Conservation (phyloP, 108 stramenopile genomes). For the Pseudonitzschia multiseries region DNA sequence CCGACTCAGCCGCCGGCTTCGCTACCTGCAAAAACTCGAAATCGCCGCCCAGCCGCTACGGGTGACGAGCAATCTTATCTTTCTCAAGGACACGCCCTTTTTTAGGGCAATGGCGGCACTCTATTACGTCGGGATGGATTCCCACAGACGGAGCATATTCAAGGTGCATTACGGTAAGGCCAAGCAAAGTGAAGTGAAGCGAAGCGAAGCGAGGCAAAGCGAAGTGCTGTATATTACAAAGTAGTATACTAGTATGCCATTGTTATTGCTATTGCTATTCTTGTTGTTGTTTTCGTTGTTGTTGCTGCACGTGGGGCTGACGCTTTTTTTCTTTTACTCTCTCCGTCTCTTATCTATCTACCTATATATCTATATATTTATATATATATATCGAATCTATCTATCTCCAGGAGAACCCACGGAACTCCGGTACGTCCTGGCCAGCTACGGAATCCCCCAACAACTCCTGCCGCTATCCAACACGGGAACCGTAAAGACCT, state of each 20-base stretch:
- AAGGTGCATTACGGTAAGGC: neutral
- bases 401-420: neutral
- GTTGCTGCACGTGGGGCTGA: too few species aligned
- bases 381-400: too few species aligned
- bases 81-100: neutral
- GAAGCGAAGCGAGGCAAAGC: too few species aligned
- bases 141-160: neutral
- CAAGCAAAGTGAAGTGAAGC: too few species aligned
- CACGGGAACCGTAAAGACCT: conserved; percentile 19
- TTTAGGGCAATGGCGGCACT: neutral
- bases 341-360: too few species aligned
- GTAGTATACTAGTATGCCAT: too few species aligned
- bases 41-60: neutral
- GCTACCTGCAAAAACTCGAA: neutral
- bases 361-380: too few species aligned
- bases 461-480: conserved; percentile 11
- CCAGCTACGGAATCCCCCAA: conserved; percentile 20
- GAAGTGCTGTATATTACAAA: too few species aligned
- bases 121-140: neutral
- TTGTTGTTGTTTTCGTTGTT: too few species aligned
- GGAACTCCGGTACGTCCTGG: conserved; percentile 13
- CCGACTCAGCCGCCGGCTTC: neutral
- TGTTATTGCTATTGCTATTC: too few species aligned
- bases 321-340: too few species aligned
- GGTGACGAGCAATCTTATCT: neutral